Percentiles rank a stretch among this genome's conserved stretches.
Conservation (phyloP, 192 early-diverging fungal species). For the Backusella sp. region DNA sequence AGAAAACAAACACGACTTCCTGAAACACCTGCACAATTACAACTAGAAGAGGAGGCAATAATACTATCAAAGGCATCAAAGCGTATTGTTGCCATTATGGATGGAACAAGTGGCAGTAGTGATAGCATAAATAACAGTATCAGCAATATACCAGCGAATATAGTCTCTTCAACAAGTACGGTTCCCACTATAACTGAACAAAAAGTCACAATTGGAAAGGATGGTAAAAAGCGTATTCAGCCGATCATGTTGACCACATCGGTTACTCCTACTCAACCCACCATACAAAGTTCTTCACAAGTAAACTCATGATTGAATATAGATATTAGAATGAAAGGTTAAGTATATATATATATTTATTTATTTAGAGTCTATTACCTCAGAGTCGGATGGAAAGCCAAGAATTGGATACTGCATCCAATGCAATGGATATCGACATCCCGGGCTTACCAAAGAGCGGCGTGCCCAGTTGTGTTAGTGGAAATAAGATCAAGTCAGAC, state of each 20-base stretch:
- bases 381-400: not conserved
- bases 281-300: not conserved
- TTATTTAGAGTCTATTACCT: not conserved
- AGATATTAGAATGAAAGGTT: too few species aligned
- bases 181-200: slow-evolving; percentile 36
- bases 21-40: slow-evolving; percentile 65
- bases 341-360: not conserved
- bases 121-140: not conserved
- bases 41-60: slow-evolving; percentile 56
- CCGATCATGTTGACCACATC: slow-evolving; percentile 46
- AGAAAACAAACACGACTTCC: slow-evolving; percentile 48
- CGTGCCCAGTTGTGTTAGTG: slow-evolving; percentile 24
- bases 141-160: not conserved
- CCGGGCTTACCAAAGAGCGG: slow-evolving; percentile 3
- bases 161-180: slow-evolving; percentile 11
- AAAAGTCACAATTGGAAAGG: slow-evolving; percentile 64
- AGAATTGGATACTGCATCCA: not conserved
- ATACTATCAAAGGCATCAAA: slow-evolving; percentile 20
- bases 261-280: not conserved
- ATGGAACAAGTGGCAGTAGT: not conserved
- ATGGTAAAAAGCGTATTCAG: slow-evolving; percentile 84
- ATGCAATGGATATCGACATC: not conserved
- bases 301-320: not conserved
- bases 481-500: slow-evolving; percentile 48
- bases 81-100: slow-evolving; percentile 32